Base-by-base conservation (phyloP, 108 stramenopile genomes). In the Cyclotella distinguenda region DNA sequence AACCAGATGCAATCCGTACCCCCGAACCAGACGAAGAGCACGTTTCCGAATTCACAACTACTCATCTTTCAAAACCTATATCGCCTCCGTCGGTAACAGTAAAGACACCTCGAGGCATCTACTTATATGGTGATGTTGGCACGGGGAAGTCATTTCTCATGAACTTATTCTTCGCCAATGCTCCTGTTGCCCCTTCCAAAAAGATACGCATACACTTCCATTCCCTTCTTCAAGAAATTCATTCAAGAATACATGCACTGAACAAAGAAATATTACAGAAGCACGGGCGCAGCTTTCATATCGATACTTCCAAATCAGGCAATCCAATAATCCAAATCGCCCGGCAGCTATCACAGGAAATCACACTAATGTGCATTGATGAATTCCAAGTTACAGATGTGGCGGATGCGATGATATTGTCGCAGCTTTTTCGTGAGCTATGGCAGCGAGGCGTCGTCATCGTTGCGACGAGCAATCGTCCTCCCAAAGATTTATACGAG, bases 321-420 rank as follows among this genome's bases (percentile, higher is more conserved):
- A 90, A 92, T 80, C 89, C 90, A 10, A 87, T 91, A 6, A 49
- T 73, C 28, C 78, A 68, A 11, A 84, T 94, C 6, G 95, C 84
- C 6, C 12, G 70, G 23, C 62, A 84, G 62, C 32, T 92, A 35
- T 62, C 86, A 13, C 22, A 55, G 19, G 84, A 91, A 62, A 62
- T 86, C 27, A 72, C 83, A 1, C 43, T 99, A 48, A 68, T 99
- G 6, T 99, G 98, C 79, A 93, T 99, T 68, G 99, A 99, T 81
- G 99, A 99, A 78, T 98, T 99, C 61, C 95, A 98, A 84, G 98
- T 99, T 21, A 97, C 96, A 4, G 99, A 99, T 68, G 79, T 97
- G 49, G 97, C 94, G n/a, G 95, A 97, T 81, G 97, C 97, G 28
- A 64, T 96, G 64, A 90, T 97, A 53, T 60, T 97, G 38, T 65